Conservation (phyloP, 345 rosid species). For the Ceriops zippeliana region DNA sequence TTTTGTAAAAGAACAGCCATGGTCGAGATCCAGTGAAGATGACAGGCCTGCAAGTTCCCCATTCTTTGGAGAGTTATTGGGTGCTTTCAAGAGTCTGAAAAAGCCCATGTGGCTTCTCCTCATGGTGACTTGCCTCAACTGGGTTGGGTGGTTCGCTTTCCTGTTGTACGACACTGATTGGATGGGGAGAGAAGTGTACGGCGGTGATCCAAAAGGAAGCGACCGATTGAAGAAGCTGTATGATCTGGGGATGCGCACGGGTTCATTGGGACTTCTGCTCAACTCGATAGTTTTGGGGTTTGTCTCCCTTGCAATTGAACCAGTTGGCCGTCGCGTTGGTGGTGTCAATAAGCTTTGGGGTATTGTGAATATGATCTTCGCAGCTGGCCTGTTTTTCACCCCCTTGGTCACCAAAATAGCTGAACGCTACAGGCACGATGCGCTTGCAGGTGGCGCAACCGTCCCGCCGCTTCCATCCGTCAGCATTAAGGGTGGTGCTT, state of each 20-base stretch:
- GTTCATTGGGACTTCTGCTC: conserved; percentile 74
- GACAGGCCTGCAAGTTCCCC: not conserved
- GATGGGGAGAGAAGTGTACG: conserved; percentile 90
- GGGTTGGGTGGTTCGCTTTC: conserved; percentile 90
- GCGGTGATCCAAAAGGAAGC: conserved; percentile 58
- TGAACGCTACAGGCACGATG: conserved; percentile 32
- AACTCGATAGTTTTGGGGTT: conserved; percentile 72
- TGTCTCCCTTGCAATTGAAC: conserved; percentile 54
- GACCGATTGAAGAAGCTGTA: conserved; percentile 46
- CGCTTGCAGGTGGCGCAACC: not conserved
- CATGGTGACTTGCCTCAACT: conserved; percentile 68
- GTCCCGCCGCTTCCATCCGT: conserved; percentile 33
- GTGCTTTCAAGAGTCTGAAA: conserved; percentile 46
- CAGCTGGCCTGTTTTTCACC: conserved; percentile 50
- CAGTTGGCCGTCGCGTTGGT: conserved; percentile 37
- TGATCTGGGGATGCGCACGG: conserved; percentile 64
- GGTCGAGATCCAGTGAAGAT: conserved; percentile 14
- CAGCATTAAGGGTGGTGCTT: conserved; percentile 47
- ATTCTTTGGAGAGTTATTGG: conserved; percentile 35
- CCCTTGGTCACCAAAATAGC: conserved; percentile 58
- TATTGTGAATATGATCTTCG: conserved; percentile 56
- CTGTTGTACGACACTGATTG: conserved; percentile 78
- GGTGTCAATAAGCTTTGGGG: conserved; percentile 71
- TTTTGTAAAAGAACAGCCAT: conserved; percentile 45
- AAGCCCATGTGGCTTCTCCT: conserved; percentile 72